Evolutionary conservation across 2,329 filamentous ascomycete genomes (phyloP).

Genomic region (Immersiporthe knoxdaviesiana): DNA sequence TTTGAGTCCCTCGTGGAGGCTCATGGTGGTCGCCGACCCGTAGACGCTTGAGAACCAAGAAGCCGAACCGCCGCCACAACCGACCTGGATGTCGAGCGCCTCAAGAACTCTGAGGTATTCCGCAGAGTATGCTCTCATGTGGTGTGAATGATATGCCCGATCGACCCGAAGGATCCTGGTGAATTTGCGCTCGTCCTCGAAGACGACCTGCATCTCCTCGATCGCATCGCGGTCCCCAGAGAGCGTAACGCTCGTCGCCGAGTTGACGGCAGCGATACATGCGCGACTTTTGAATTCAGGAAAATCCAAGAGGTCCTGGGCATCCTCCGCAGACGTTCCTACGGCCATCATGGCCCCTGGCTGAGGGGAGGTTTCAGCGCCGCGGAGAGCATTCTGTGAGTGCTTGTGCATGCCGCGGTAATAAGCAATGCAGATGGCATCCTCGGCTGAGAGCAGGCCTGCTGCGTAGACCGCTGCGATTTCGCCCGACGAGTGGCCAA

Average conservation of each 20-base stretch:
- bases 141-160: constrained; percentile 45
- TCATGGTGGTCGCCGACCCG: constrained; percentile 18
- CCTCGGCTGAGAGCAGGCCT: not conserved
- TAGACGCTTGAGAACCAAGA: constrained; percentile 35
- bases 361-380: no score
- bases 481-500: constrained; percentile 36
- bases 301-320: constrained; percentile 27
- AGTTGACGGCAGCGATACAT: constrained; percentile 36
- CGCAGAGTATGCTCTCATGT: constrained; percentile 37
- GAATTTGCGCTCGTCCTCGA: constrained; percentile 36
- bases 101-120: constrained; percentile 17
- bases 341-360: constrained; percentile 21
- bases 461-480: not conserved
- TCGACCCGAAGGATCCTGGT: constrained; percentile 40
- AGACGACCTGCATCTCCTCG: constrained; percentile 31
- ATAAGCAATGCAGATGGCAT: constrained; percentile 35
- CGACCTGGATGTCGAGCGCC: not conserved
- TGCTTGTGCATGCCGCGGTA: constrained; percentile 27
- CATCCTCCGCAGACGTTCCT: not conserved
- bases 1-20: constrained; percentile 9
- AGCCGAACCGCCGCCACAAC: not conserved
- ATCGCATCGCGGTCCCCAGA: constrained; percentile 38
- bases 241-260: constrained; percentile 35
- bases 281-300: constrained; percentile 32
- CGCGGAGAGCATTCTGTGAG: no score